phyloP scores from a whole-genome alignment of 768 basidiomycete genomes.

The Collybia sp. region DNA sequence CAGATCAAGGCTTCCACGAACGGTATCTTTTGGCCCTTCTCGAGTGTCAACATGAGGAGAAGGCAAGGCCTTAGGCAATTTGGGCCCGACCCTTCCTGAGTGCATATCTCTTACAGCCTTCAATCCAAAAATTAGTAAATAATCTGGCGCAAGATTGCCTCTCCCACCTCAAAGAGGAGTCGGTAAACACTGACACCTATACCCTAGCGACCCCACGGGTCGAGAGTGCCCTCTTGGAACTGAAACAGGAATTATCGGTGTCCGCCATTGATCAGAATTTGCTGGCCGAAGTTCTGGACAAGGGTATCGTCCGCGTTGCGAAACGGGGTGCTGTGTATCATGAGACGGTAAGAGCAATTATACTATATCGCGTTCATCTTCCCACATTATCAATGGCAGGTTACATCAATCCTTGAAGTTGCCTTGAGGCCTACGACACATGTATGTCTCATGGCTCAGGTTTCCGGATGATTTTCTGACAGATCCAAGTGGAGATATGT shows the following conservation, averaged over 20 bases:
- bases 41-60: conserved; percentile 82
- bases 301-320: conserved; percentile 34
- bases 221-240: conserved; percentile 37
- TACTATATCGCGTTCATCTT: conserved; percentile 1
- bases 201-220: conserved; percentile 42
- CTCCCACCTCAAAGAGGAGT: conserved; percentile 58
- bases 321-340: conserved; percentile 42
- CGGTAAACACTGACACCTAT: conserved; percentile 59
- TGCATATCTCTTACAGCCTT: conserved; percentile 42
- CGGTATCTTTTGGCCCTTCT: conserved; percentile 60
- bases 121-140: conserved; percentile 67
- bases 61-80: conserved; percentile 37
- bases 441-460: conserved; percentile 36
- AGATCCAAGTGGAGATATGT: conserved; percentile 73
- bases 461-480: conserved; percentile 8
- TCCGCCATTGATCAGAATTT: conserved; percentile 36
- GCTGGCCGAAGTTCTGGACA: conserved; percentile 36
- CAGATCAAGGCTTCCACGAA: conserved; percentile 54
- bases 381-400: conserved; percentile 30
- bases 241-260: conserved; percentile 47
- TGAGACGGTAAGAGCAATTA: conserved; percentile 36
- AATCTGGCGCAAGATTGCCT: conserved; percentile 61
- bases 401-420: conserved; percentile 55
- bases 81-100: background rate
- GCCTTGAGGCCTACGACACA: conserved; percentile 64